phyloP scores from a whole-genome alignment of 2,329 filamentous ascomycete species.

The Hypoxylon sp. region DNA sequence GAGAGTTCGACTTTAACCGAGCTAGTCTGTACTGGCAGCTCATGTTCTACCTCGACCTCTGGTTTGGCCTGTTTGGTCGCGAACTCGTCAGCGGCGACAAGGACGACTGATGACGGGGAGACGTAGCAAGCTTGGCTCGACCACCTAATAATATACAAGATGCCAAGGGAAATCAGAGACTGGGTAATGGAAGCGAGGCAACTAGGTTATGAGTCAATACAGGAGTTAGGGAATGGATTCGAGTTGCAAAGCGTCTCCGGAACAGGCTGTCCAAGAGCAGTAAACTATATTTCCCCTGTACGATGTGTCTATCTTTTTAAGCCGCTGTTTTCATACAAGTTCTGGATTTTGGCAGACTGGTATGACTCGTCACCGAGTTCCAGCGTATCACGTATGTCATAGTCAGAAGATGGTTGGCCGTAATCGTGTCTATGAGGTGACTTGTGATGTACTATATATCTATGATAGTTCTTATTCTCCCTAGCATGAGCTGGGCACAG shows the following conservation, averaged over 20 bases:
- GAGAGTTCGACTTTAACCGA: conserved; percentile 78
- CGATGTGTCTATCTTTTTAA: not conserved
- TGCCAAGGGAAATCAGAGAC: not conserved
- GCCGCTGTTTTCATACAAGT: conserved; percentile 7
- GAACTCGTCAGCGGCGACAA: conserved; percentile 66
- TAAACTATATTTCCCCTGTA: conserved; percentile 13
- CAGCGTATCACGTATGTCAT: conserved; percentile 9
- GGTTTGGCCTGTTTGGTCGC: conserved; percentile 65
- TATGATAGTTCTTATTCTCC: too few relatives aligned
- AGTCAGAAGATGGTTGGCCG: not conserved
- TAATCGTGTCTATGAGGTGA: too few relatives aligned
- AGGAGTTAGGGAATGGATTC: conserved; percentile 15
- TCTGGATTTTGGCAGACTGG: not conserved
- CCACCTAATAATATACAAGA: not conserved
- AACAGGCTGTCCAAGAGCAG: not conserved
- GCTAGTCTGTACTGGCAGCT: conserved; percentile 74
- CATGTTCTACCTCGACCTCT: conserved; percentile 68
- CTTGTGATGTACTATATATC: too few relatives aligned
- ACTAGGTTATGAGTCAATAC: not conserved
- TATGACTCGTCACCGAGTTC: not conserved
- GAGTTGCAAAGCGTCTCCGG: not conserved
- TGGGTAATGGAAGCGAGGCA: not conserved
- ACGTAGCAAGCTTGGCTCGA: not conserved
- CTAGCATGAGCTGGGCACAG: too few relatives aligned
- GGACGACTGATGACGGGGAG: conserved; percentile 56